Evolutionary conservation across 1,284 basidiomycete species (phyloP).

Genomic region (Trametes pubescens): DNA sequence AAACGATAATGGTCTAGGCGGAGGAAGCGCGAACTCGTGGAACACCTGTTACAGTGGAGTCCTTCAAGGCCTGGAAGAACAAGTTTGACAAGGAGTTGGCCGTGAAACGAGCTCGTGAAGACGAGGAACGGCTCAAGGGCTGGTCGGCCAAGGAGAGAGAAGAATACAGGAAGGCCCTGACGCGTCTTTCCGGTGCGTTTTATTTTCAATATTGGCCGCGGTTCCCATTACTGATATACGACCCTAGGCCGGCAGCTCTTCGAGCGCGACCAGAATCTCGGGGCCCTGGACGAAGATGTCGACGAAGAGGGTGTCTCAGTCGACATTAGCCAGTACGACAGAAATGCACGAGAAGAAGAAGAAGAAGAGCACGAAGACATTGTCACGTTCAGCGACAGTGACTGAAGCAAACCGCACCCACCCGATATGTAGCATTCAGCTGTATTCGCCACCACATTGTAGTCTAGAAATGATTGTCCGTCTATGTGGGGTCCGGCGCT

Average conservation of each 20-base stretch:
- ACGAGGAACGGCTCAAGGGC: conserved; percentile 84
- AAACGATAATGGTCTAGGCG: conserved; percentile 56
- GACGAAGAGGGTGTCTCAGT: conserved; percentile 89
- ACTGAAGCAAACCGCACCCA: conserved; percentile 51
- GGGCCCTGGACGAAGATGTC: conserved; percentile 72
- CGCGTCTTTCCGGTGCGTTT: conserved; percentile 74
- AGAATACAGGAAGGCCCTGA: conserved; percentile 76
- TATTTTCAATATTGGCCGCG: neutral
- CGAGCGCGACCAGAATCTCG: conserved; percentile 80
- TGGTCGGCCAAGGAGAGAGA: conserved; percentile 89
- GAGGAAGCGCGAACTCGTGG: conserved; percentile 91
- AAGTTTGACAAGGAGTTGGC: conserved; percentile 79
- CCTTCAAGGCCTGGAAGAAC: conserved; percentile 85
- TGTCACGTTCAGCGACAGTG: conserved; percentile 84
- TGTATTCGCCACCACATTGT: conserved; percentile 29
- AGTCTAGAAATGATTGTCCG: conserved; percentile 24
- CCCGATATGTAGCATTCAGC: conserved; percentile 30
- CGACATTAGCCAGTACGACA: conserved; percentile 87
- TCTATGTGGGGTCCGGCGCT: conserved; percentile 27
- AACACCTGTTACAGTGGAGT: conserved; percentile 86
- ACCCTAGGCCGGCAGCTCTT: conserved; percentile 86
- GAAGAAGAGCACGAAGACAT: conserved; percentile 69
- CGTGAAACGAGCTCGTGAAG: conserved; percentile 68
- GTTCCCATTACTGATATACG: conserved; percentile 12
- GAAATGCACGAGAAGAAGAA: conserved; percentile 66